A percentile compares a stretch with the other conserved stretches of the same genome.
These are phyloP conservation scores for Rhodotorula sp. DNA, from an alignment of 1,284 basidiomycete species.

Conservation along the genomic window DNA sequence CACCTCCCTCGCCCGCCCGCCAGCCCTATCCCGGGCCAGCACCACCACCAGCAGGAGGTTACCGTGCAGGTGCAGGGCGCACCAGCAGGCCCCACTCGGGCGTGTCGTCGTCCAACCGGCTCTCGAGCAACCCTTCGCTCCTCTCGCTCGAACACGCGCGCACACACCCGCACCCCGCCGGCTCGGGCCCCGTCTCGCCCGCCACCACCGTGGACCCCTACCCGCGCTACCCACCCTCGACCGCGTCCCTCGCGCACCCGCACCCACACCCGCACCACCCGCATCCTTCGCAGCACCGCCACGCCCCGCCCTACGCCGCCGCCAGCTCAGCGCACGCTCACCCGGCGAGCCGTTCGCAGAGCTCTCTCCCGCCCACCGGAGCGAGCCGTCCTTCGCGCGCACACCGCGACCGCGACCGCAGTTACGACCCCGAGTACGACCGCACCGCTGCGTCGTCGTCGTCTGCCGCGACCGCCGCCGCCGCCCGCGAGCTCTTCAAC, in stretches of 20 bases:
- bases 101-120: conserved; percentile 5
- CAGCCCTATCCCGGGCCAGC: too few species aligned
- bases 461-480: neutral
- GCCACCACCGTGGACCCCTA: conserved; percentile 16
- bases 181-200: neutral
- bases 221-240: neutral
- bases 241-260: neutral
- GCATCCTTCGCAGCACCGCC: conserved; percentile 2
- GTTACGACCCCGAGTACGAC: conserved; percentile 46
- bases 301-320: neutral
- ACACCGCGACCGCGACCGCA: neutral
- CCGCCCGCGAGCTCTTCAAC: conserved; percentile 21
- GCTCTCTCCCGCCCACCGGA: conserved; percentile 1
- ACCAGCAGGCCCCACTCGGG: conserved; percentile 11
- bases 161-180: too few species aligned
- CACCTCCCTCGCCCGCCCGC: too few species aligned
- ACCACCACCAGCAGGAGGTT: neutral
- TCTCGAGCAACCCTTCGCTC: conserved; percentile 27
- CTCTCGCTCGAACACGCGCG: conserved; percentile 30
- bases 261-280: neutral
- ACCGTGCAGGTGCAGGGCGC: neutral
- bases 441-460: conserved; percentile 1
- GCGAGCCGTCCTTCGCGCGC: neutral
- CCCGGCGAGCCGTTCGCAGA: too few species aligned
- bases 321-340: too few species aligned